Conservation (phyloP, 2,329 filamentous ascomycete genomes). For the Claviceps maximensis region DNA sequence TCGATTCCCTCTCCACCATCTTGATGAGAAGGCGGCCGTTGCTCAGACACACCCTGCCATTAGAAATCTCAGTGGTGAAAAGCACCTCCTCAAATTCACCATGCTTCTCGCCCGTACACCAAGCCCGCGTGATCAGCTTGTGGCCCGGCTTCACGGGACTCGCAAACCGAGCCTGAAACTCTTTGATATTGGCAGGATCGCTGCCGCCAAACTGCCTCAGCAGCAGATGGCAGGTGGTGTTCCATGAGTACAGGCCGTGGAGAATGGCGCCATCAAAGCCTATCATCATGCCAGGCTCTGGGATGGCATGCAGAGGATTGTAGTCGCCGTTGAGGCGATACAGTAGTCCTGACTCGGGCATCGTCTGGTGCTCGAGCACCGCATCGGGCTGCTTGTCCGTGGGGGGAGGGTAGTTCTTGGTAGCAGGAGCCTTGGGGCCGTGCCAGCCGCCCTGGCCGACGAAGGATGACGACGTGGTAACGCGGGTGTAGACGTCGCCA, state of each 20-base stretch:
- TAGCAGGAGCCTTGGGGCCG: constrained; percentile 77
- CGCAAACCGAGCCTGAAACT: constrained; percentile 82
- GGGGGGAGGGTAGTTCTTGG: constrained; percentile 65
- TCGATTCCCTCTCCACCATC: constrained; percentile 40
- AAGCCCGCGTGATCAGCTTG: constrained; percentile 68
- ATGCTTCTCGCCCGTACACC: constrained; percentile 56
- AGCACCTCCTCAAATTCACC: constrained; percentile 67
- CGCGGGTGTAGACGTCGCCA: constrained; percentile 58
- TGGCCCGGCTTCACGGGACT: constrained; percentile 74
- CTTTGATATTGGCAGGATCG: constrained; percentile 68
- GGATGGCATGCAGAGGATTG: constrained; percentile 81
- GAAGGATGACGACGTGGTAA: constrained; percentile 61
- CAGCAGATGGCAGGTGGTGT: constrained; percentile 60
- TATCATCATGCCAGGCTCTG: constrained; percentile 76
- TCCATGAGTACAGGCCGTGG: constrained; percentile 83
- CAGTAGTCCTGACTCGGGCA: constrained; percentile 56
- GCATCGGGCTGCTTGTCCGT: constrained; percentile 61
- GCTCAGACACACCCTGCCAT: constrained; percentile 73
- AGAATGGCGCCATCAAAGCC: constrained; percentile 83
- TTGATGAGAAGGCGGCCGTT: constrained; percentile 75
- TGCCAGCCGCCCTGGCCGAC: constrained; percentile 74
- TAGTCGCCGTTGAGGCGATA: constrained; percentile 89
- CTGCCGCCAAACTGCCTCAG: constrained; percentile 61
- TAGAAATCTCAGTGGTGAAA: constrained; percentile 65
- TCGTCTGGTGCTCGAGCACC: constrained; percentile 58